Percentiles rank a stretch among this genome's conserved stretches.
Conservation (phyloP, 495 filamentous ascomycete genomes). For the Sordaria brevicollis region DNA sequence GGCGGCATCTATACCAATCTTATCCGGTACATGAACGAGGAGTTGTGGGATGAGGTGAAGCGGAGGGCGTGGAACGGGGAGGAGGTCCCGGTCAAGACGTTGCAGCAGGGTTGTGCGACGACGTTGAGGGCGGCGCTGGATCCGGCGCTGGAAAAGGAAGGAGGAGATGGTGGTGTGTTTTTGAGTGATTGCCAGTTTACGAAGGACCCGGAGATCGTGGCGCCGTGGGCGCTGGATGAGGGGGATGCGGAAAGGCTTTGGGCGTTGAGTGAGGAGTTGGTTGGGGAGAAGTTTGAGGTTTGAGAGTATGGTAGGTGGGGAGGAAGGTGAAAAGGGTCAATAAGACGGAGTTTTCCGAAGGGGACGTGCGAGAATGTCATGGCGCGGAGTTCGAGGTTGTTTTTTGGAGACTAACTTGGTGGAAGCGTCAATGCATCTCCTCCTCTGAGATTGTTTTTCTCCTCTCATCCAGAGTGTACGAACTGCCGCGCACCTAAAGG, state of each 20-base stretch:
- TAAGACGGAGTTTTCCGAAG: neutral
- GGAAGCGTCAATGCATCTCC: neutral
- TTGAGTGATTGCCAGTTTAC: constrained; percentile 27
- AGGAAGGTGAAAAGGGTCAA: neutral
- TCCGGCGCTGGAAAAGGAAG: constrained; percentile 17
- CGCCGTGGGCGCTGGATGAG: constrained; percentile 35
- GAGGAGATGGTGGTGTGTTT: constrained; percentile 28
- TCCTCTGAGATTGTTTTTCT: neutral
- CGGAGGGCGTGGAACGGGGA: constrained; percentile 16
- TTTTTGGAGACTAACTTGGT: too few relatives aligned
- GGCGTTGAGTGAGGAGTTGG: constrained; percentile 32
- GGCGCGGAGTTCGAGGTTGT: neutral
- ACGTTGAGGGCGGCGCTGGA: constrained; percentile 33
- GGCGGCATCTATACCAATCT: constrained; percentile 32
- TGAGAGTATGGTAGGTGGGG: too few relatives aligned
- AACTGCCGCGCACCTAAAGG: too few relatives aligned
- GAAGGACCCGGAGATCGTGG: constrained; percentile 19
- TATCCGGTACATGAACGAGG: constrained; percentile 9
- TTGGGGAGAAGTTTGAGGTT: constrained; percentile 28
- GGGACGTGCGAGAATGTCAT: neutral
- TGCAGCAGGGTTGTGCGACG: constrained; percentile 32
- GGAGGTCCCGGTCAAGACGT: constrained; percentile 14
- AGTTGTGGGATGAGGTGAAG: constrained; percentile 10
- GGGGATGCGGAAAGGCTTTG: constrained; percentile 31
- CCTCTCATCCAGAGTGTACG: neutral